phyloP scores from a whole-genome alignment of 129 eudicot genomes.

The Oenanthe sinensis region DNA sequence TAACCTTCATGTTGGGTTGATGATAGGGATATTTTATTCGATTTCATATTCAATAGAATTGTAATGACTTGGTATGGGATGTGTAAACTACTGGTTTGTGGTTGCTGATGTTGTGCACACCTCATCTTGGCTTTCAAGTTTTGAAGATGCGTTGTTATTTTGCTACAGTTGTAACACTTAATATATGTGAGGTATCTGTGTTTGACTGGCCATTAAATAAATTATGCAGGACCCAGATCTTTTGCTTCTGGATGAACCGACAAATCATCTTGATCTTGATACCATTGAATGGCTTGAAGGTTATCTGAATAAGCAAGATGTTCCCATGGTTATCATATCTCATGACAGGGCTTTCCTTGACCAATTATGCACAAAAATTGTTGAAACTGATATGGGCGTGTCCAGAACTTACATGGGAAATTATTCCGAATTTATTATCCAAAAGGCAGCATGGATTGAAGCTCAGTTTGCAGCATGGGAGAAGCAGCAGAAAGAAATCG shows the following conservation, averaged over 20 bases:
- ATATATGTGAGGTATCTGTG: not conserved
- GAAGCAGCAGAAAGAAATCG: conserved; percentile 96
- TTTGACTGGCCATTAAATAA: conserved; percentile 3
- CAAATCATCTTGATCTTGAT: conserved; percentile 97
- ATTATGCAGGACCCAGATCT: conserved; percentile 84
- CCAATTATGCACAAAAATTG: conserved; percentile 94
- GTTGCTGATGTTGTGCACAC: not conserved
- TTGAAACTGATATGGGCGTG: conserved; percentile 98
- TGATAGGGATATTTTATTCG: not conserved
- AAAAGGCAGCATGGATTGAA: conserved; percentile 82
- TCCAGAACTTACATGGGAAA: conserved; percentile 81
- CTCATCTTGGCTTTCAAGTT: not conserved
- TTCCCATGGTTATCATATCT: conserved; percentile 98
- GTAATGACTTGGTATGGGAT: not conserved
- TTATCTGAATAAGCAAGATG: conserved; percentile 74
- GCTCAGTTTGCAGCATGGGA: conserved; percentile 97
- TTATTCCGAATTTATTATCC: conserved; percentile 65
- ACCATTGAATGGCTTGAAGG: conserved; percentile 98
- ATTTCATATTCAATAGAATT: not conserved
- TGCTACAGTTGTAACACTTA: not conserved
- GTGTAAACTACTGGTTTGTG: not conserved
- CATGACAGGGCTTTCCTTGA: conserved; percentile 99
- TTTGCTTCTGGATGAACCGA: conserved; percentile 94
- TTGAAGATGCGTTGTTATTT: too few species aligned
- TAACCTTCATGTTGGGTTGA: not conserved